Evolutionary conservation across 2,329 filamentous ascomycete species (phyloP).

Genomic region (Thermothelomyces thermophilus): DNA sequence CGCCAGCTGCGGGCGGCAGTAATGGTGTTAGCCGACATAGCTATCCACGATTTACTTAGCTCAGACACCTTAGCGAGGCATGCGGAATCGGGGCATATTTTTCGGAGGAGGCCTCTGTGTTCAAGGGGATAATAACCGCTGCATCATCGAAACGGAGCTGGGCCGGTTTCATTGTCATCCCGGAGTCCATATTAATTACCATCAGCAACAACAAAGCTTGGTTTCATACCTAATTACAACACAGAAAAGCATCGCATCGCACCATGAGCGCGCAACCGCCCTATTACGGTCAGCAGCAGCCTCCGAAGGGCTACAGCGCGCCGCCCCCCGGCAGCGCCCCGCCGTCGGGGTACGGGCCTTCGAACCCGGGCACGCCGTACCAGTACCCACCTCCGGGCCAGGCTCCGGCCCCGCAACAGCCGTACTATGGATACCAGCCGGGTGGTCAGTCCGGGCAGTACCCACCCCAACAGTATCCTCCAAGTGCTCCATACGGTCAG

Average conservation of each 20-base stretch:
- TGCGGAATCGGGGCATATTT: too few relatives aligned
- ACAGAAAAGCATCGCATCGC: too few relatives aligned
- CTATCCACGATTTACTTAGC: too few relatives aligned
- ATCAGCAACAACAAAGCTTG: not conserved
- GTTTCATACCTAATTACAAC: not conserved
- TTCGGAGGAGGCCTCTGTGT: too few relatives aligned
- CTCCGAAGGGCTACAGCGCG: slow-evolving; percentile 17
- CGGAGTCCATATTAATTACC: not conserved
- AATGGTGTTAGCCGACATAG: too few relatives aligned
- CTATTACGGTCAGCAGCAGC: slow-evolving; percentile 11
- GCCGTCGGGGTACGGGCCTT: slow-evolving; percentile 30
- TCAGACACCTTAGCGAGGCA: too few relatives aligned
- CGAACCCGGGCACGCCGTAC: slow-evolving; percentile 18
- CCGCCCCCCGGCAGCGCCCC: slow-evolving; percentile 12
- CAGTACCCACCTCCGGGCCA: slow-evolving; percentile 7
- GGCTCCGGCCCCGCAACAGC: slow-evolving; percentile 23
- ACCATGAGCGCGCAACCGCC: slow-evolving; percentile 7
- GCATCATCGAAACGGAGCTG: too few relatives aligned
- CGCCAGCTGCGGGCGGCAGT: too few relatives aligned
- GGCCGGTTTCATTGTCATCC: too few relatives aligned
- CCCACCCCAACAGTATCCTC: not conserved
- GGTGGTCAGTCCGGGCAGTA: not conserved
- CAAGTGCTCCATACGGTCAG: not conserved
- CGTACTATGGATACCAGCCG: slow-evolving; percentile 34
- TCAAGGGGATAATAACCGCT: too few relatives aligned